These are phyloP conservation scores for Vinca minor DNA, from an alignment of 257 asterid species.

Conservation along the genomic window DNA sequence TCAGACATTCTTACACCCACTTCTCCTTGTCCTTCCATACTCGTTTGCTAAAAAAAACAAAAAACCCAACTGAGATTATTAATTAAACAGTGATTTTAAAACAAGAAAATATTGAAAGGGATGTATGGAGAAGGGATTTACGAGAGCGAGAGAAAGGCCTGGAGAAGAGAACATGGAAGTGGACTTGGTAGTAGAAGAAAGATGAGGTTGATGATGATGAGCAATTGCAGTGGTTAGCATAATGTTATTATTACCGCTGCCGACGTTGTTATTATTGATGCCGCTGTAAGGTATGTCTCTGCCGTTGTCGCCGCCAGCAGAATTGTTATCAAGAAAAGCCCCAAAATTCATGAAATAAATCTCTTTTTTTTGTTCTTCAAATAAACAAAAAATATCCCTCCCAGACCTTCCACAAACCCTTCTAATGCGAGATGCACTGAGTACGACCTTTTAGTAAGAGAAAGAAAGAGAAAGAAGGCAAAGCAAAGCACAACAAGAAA, in stretches of 20 bases:
- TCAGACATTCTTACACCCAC: slow-evolving; percentile 42
- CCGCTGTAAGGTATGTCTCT: slow-evolving; percentile 41
- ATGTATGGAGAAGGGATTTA: slow-evolving; percentile 16
- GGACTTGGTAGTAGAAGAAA: too few relatives aligned
- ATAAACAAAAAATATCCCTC: too few relatives aligned
- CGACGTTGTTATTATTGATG: slow-evolving; percentile 13
- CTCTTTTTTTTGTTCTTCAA: too few relatives aligned
- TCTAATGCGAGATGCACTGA: too few relatives aligned
- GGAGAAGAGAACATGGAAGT: too few relatives aligned
- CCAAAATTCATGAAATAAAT: slow-evolving; percentile 81
- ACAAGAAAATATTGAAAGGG: not conserved
- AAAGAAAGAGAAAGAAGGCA: slow-evolving; percentile 21
- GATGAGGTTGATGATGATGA: too few relatives aligned
- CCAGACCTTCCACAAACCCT: too few relatives aligned
- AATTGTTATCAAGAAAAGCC: slow-evolving; percentile 66
- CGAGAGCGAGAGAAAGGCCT: slow-evolving; percentile 94
- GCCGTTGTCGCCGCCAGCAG: slow-evolving; percentile 45
- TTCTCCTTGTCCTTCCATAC: slow-evolving; percentile 74
- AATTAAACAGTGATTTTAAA: not conserved
- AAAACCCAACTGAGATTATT: slow-evolving; percentile 4
- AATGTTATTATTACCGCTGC: slow-evolving; percentile 12
- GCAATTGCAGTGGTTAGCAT: slow-evolving; percentile 51
- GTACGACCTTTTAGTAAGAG: too few relatives aligned
- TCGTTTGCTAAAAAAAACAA: slow-evolving; percentile 44
- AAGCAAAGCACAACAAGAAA: too few relatives aligned